Percentiles rank a stretch among this genome's conserved stretches.
phyloP scores from a whole-genome alignment of 1,284 basidiomycete genomes.

The Cystobasidium sp. region DNA sequence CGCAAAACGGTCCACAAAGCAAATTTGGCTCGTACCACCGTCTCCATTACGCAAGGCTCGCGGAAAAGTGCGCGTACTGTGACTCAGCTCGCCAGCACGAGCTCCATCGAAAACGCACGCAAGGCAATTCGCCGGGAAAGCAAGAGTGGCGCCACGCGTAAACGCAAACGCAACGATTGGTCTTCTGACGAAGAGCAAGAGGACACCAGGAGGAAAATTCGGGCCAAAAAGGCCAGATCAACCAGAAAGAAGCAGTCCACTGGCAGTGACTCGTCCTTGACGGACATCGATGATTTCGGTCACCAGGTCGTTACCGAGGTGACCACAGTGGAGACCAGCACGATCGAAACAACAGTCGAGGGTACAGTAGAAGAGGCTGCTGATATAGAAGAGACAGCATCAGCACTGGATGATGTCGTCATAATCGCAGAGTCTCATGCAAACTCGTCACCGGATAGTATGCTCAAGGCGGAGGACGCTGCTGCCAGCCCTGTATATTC shows the following conservation, averaged over 20 bases:
- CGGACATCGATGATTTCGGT: constrained; percentile 34
- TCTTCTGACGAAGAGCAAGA: neutral
- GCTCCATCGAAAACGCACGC: neutral
- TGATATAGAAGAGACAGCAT: neutral
- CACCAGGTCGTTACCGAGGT: neutral
- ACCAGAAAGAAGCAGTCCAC: neutral
- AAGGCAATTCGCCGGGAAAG: neutral
- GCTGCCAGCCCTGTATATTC: too few relatives aligned
- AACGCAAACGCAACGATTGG: constrained; percentile 14
- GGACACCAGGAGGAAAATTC: constrained; percentile 1
- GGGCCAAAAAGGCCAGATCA: constrained; percentile 1
- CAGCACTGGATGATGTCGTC: neutral
- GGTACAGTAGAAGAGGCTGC: neutral
- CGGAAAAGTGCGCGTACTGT: neutral
- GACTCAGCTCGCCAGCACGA: constrained; percentile 4
- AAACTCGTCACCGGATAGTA: too few relatives aligned
- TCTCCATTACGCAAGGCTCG: constrained; percentile 9
- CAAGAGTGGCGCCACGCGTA: neutral
- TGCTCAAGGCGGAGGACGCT: too few relatives aligned
- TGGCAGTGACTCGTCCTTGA: constrained; percentile 25
- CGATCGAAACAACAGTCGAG: neutral
- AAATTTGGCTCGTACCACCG: constrained; percentile 14
- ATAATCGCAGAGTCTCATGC: too few relatives aligned
- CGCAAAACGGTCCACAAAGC: constrained; percentile 17
- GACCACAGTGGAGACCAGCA: neutral